A percentile compares a stretch with the other conserved stretches of the same genome.
These are phyloP conservation scores for Xylaria sp. DNA, from an alignment of 2,329 filamentous ascomycete species.

Conservation along the genomic window DNA sequence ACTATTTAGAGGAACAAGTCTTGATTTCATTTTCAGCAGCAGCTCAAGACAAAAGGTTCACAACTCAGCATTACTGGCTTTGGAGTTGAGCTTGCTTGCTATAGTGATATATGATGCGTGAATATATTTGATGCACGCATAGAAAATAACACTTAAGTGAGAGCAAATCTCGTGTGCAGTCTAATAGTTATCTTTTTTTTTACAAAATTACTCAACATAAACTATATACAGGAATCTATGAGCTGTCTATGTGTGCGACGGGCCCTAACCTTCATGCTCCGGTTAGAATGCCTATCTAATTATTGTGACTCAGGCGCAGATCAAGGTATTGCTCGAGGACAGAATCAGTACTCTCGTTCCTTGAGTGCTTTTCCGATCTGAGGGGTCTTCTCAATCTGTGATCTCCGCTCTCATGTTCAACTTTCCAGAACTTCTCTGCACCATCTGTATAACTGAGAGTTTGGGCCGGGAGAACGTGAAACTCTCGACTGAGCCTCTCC, in stretches of 20 bases:
- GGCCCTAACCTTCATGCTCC: neutral
- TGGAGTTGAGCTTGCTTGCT: neutral
- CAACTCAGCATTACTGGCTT: neutral
- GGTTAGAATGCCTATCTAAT: constrained; percentile 17
- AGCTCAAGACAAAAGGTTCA: neutral
- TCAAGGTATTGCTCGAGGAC: constrained; percentile 46
- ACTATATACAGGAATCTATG: constrained; percentile 48
- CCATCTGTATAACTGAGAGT: constrained; percentile 13
- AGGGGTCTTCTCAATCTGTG: neutral
- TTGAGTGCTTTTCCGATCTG: constrained; percentile 34
- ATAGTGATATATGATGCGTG: neutral
- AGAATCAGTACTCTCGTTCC: constrained; percentile 46
- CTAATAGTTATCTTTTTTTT: neutral
- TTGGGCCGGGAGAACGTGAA: constrained; percentile 20
- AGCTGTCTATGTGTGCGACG: neutral
- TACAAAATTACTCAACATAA: neutral
- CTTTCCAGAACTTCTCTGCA: constrained; percentile 20
- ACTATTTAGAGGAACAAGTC: neutral
- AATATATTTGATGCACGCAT: neutral
- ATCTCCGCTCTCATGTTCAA: constrained; percentile 13
- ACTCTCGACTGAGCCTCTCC: constrained; percentile 37
- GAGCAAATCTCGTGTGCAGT: neutral
- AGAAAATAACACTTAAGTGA: neutral
- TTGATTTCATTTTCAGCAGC: neutral
- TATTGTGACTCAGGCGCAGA: constrained; percentile 39